Evolutionary conservation across 139 green algal genomes (phyloP).

Genomic region (Cymbomonas tetramitiformis): DNA sequence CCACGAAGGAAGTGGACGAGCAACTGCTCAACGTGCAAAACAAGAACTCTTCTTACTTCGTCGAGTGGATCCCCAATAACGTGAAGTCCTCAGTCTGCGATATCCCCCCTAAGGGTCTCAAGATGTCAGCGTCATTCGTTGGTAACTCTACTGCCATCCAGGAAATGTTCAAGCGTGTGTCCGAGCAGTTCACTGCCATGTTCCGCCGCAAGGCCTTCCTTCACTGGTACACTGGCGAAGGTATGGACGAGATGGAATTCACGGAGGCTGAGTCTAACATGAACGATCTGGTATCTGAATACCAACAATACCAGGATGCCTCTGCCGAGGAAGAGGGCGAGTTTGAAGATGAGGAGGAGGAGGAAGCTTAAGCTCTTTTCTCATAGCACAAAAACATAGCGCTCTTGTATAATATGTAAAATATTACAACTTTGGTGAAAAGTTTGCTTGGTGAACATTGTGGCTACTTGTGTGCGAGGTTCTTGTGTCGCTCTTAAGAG

Average conservation of each 20-base stretch:
- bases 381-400: too few relatives aligned
- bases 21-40: conserved; percentile 40
- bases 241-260: conserved; percentile 37
- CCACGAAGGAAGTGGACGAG: conserved; percentile 68
- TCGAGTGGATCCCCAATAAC: conserved; percentile 44
- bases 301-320: conserved; percentile 33
- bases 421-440: too few relatives aligned
- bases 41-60: conserved; percentile 43
- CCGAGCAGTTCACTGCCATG: conserved; percentile 38
- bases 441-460: too few relatives aligned
- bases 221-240: conserved; percentile 34
- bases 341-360: conserved; percentile 36
- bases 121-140: conserved; percentile 39
- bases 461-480: too few relatives aligned
- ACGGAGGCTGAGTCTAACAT: conserved; percentile 34
- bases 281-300: conserved; percentile 33
- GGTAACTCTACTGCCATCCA: conserved; percentile 39
- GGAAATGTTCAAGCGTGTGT: conserved; percentile 41
- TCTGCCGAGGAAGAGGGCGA: conserved; percentile 32
- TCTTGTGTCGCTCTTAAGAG: too few relatives aligned
- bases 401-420: too few relatives aligned
- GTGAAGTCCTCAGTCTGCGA: conserved; percentile 37
- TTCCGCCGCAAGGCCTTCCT: conserved; percentile 33
- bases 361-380: conserved; percentile 4
- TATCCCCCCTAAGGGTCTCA: conserved; percentile 34